phyloP scores from a whole-genome alignment of 345 rosid genomes.

The Pistacia integerrima region DNA sequence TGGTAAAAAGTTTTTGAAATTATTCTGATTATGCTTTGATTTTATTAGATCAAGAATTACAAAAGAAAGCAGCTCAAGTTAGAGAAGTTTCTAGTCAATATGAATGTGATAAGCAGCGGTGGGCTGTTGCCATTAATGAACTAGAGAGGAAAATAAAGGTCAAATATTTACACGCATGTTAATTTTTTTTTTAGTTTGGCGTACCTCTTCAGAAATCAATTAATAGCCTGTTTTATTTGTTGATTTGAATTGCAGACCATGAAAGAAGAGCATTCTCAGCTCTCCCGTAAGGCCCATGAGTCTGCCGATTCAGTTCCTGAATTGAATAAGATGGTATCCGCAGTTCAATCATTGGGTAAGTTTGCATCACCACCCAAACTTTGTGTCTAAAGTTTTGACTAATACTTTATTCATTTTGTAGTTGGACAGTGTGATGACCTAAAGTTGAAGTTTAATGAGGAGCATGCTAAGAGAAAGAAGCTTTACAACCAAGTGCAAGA shows the following conservation, averaged over 20 bases:
- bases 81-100: conserved; percentile 33
- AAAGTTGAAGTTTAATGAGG: conserved; percentile 44
- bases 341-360: conserved; percentile 49
- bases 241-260: conserved; percentile 29
- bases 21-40: conserved; percentile 11
- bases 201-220: neutral
- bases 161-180: neutral
- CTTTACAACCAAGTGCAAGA: conserved; percentile 49
- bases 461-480: conserved; percentile 49
- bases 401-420: conserved; percentile 16
- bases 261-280: conserved; percentile 46
- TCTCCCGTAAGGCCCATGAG: conserved; percentile 41
- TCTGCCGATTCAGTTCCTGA: conserved; percentile 46
- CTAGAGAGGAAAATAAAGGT: conserved; percentile 39
- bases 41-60: conserved; percentile 31
- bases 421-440: conserved; percentile 49
- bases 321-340: conserved; percentile 42
- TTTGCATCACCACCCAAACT: neutral
- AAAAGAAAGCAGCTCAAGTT: conserved; percentile 25
- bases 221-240: conserved; percentile 1
- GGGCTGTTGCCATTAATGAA: conserved; percentile 29
- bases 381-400: neutral
- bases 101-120: conserved; percentile 30
- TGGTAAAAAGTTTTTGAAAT: neutral
- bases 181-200: neutral